These are phyloP conservation scores for Trichoderma atrobrunneum DNA, from an alignment of 2,329 filamentous ascomycete genomes.

Conservation along the genomic window DNA sequence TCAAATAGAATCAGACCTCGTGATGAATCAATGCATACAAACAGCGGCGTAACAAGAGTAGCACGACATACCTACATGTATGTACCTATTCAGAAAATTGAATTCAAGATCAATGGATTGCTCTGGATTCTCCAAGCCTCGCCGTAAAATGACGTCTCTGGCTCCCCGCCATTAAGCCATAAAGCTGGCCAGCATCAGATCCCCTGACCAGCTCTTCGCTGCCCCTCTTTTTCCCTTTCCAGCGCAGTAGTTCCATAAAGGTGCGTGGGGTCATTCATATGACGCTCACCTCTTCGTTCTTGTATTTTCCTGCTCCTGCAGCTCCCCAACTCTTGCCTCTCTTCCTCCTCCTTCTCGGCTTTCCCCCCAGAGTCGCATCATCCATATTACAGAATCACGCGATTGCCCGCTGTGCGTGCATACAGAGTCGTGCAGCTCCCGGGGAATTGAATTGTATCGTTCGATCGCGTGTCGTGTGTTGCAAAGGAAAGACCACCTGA, in stretches of 20 bases:
- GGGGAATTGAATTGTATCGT: not conserved
- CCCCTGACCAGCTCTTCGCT: not conserved
- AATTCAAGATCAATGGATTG: not conserved
- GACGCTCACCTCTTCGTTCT: not conserved
- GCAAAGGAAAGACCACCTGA: slow-evolving; percentile 1
- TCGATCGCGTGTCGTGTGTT: slow-evolving; percentile 3
- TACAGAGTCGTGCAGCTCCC: not conserved
- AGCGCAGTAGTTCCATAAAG: not conserved
- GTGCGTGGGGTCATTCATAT: slow-evolving; percentile 1
- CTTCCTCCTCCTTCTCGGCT: not conserved
- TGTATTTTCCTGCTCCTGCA: not conserved
- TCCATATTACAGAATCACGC: not conserved
- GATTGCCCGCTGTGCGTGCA: not conserved
- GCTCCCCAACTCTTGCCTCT: not conserved
- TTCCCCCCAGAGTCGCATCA: not conserved
- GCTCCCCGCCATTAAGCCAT: not conserved
- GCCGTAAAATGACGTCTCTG: not conserved
- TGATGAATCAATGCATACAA: not conserved
- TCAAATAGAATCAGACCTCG: not conserved
- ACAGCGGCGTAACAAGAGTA: not conserved
- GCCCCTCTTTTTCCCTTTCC: slow-evolving; percentile 7
- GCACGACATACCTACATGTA: not conserved
- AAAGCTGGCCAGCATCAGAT: not conserved
- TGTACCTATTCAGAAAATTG: not conserved
- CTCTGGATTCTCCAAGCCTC: not conserved